phyloP scores from a whole-genome alignment of 73 alveolate species.

The Chromera velia region DNA sequence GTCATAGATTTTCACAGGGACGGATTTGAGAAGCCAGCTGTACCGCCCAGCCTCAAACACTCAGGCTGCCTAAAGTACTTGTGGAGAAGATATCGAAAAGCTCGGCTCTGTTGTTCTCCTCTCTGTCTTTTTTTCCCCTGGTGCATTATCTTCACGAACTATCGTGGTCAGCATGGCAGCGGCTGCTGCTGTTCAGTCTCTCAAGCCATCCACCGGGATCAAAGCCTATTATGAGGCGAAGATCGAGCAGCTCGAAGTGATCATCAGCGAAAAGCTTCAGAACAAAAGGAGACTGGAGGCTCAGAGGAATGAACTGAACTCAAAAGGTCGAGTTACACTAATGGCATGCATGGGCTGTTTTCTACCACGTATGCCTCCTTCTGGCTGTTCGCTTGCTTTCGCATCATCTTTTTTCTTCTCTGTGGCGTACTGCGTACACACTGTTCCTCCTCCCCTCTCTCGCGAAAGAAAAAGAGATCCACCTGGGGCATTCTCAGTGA shows the following conservation, averaged over 20 bases:
- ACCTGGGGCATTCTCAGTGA: not conserved
- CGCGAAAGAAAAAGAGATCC: not conserved
- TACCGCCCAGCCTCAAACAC: too few relatives aligned
- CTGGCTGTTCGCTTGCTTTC: conserved; percentile 5
- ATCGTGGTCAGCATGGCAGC: too few relatives aligned
- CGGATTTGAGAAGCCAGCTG: too few relatives aligned
- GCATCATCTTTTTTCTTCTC: not conserved
- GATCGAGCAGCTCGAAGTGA: conserved; percentile 26
- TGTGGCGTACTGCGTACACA: too few relatives aligned
- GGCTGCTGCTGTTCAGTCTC: not conserved
- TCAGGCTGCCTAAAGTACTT: too few relatives aligned
- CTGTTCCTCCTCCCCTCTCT: not conserved
- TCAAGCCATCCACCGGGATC: not conserved
- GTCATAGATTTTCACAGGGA: too few relatives aligned
- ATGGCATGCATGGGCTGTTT: not conserved
- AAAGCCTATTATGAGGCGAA: conserved; percentile 16
- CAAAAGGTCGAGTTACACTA: conserved; percentile 58
- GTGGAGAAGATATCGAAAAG: too few relatives aligned
- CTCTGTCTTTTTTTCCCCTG: too few relatives aligned
- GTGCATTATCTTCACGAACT: too few relatives aligned
- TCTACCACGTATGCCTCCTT: not conserved
- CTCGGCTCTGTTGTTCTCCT: too few relatives aligned
- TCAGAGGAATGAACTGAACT: conserved; percentile 91
- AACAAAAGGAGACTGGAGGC: conserved; percentile 87
- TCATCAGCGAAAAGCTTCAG: conserved; percentile 25